A percentile compares a stretch with the other conserved stretches of the same genome.
phyloP scores from a whole-genome alignment of 257 asterid species.

The Solanum bulbocastanum region DNA sequence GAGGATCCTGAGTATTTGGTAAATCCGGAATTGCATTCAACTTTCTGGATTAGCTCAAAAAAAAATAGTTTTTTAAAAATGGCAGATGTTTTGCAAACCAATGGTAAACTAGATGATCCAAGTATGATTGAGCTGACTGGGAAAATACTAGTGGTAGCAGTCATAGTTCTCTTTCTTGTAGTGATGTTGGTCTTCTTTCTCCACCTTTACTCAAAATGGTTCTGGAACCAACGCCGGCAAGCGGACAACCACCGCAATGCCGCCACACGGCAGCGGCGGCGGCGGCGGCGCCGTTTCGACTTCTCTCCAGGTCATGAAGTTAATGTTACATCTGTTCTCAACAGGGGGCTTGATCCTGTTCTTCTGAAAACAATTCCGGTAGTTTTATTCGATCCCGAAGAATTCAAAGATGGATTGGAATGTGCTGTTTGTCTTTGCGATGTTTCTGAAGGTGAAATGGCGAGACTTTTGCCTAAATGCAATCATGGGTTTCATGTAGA shows the following conservation, averaged over 20 bases:
- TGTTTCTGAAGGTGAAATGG: conserved; percentile 12
- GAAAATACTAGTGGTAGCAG: conserved; percentile 54
- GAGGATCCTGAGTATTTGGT: neutral
- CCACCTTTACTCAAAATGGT: conserved; percentile 72
- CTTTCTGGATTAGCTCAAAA: neutral
- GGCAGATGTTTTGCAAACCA: conserved; percentile 21
- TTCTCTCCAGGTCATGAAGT: conserved; percentile 44
- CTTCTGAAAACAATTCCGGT: conserved; percentile 58
- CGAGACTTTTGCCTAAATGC: conserved; percentile 14
- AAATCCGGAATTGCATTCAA: neutral
- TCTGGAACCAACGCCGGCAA: conserved; percentile 57
- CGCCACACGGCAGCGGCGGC: conserved; percentile 20
- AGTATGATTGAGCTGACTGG: conserved; percentile 52
- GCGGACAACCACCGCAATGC: conserved; percentile 14
- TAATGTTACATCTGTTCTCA: conserved; percentile 14
- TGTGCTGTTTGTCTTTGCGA: conserved; percentile 27
- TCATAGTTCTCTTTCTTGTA: conserved; percentile 46
- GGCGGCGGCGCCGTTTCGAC: conserved; percentile 28
- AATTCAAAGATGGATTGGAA: conserved; percentile 54
- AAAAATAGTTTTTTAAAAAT: conserved; percentile 8
- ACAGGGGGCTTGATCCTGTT: conserved; percentile 52
- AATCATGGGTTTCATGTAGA: conserved; percentile 22
- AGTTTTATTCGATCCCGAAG: conserved; percentile 27
- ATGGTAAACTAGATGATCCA: conserved; percentile 20
- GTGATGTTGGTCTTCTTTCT: conserved; percentile 47